Evolutionary conservation across 331 rosid species (phyloP).

Genomic region (Stylosanthes scabra): DNA sequence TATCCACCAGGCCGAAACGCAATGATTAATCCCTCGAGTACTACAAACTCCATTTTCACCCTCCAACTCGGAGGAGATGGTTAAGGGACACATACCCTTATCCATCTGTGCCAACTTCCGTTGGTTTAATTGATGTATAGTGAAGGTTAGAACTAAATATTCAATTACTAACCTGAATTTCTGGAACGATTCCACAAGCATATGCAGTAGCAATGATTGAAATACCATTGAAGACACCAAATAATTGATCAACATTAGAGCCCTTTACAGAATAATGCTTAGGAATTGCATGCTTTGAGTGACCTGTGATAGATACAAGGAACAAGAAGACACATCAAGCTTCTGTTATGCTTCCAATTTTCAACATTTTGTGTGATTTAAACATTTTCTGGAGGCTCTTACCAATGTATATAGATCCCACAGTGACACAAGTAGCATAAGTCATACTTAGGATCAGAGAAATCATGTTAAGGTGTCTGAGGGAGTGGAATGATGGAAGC

Average conservation of each 20-base stretch:
- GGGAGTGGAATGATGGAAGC: constrained; percentile 88
- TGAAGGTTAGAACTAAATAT: not conserved
- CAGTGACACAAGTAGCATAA: constrained; percentile 55
- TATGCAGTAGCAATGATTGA: constrained; percentile 73
- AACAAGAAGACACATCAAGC: constrained; percentile 26
- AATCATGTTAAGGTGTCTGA: constrained; percentile 70
- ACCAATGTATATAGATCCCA: constrained; percentile 75
- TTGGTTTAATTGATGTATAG: too few species aligned
- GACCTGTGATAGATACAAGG: constrained; percentile 47
- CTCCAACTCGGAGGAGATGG: too few species aligned
- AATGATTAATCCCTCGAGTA: too few species aligned
- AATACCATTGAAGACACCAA: constrained; percentile 71
- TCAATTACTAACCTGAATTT: constrained; percentile 65
- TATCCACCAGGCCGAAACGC: too few species aligned
- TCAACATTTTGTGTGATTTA: not conserved
- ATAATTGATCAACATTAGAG: constrained; percentile 39
- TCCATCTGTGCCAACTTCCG: too few species aligned
- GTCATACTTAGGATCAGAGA: constrained; percentile 67
- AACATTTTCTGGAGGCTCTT: constrained; percentile 21
- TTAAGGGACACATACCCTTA: too few species aligned
- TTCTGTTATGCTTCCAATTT: constrained; percentile 18
- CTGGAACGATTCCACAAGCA: constrained; percentile 84
- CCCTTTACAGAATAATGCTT: constrained; percentile 58
- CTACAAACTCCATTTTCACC: too few species aligned
- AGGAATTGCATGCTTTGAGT: constrained; percentile 59